phyloP scores from a whole-genome alignment of 2,329 filamentous ascomycete species.

The Purpureocillium takamizusanense region DNA sequence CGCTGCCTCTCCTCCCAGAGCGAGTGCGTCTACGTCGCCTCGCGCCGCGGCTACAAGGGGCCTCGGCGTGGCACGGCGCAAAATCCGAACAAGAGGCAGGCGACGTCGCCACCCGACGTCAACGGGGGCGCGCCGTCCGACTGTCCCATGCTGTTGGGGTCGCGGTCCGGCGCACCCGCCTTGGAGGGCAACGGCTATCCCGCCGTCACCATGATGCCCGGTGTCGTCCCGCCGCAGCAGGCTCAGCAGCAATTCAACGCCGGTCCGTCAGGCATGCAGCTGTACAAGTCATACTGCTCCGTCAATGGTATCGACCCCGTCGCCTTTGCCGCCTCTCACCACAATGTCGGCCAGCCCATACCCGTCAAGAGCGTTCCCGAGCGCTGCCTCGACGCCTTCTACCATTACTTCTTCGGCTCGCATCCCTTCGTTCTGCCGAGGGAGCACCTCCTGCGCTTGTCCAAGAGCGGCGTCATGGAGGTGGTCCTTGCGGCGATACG shows the following conservation, averaged over 20 bases:
- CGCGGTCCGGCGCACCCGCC: slow-evolving; percentile 9
- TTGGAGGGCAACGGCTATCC: slow-evolving; percentile 4
- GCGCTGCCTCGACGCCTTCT: slow-evolving; percentile 49
- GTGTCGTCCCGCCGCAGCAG: background rate
- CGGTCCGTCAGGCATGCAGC: slow-evolving; percentile 22
- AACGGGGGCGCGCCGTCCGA: slow-evolving; percentile 20
- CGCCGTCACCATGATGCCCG: slow-evolving; percentile 4
- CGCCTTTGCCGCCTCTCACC: slow-evolving; percentile 9
- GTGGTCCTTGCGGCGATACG: slow-evolving; percentile 44
- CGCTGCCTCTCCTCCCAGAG: slow-evolving; percentile 51
- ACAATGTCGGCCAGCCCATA: slow-evolving; percentile 8
- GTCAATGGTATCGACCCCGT: slow-evolving; percentile 15
- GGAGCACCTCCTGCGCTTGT: slow-evolving; percentile 36
- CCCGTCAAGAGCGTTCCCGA: slow-evolving; percentile 32
- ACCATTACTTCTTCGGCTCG: slow-evolving; percentile 46
- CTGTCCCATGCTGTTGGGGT: slow-evolving; percentile 24
- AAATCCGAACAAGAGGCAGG: slow-evolving; percentile 41
- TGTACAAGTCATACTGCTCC: slow-evolving; percentile 25
- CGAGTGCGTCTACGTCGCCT: slow-evolving; percentile 64
- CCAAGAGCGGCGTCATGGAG: slow-evolving; percentile 37
- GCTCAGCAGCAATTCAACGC: slow-evolving; percentile 11
- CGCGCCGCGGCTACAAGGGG: slow-evolving; percentile 67
- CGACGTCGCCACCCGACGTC: slow-evolving; percentile 27
- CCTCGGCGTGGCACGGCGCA: slow-evolving; percentile 25
- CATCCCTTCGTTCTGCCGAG: slow-evolving; percentile 51